These are phyloP conservation scores for Apiospora marii DNA, from an alignment of 2,329 filamentous ascomycete species.

Conservation along the genomic window DNA sequence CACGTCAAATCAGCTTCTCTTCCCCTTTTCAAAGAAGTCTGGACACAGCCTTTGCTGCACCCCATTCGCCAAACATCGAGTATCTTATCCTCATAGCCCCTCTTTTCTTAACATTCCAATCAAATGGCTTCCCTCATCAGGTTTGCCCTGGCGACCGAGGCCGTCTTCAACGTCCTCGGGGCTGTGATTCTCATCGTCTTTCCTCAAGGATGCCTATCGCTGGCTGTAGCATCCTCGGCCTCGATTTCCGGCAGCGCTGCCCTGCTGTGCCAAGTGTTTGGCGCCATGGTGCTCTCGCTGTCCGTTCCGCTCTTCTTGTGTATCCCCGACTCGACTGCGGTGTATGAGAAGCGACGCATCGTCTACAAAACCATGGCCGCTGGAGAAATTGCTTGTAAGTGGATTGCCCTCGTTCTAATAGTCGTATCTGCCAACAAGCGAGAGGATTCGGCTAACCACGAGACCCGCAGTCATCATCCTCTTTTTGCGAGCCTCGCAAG, in stretches of 20 bases:
- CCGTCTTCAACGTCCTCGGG: slow-evolving; percentile 33
- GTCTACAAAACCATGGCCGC: slow-evolving; percentile 34
- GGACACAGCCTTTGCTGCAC: not conserved
- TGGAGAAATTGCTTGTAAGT: slow-evolving; percentile 31
- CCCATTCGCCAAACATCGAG: not conserved
- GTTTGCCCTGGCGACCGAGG: slow-evolving; percentile 32
- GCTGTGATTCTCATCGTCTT: slow-evolving; percentile 31
- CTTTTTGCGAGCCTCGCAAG: slow-evolving; percentile 13
- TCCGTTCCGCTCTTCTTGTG: slow-evolving; percentile 33
- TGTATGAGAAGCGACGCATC: slow-evolving; percentile 31
- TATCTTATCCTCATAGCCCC: not conserved
- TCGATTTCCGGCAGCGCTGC: slow-evolving; percentile 31
- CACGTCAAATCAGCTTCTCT: not conserved
- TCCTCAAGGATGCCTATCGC: slow-evolving; percentile 34
- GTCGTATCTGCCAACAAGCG: not conserved
- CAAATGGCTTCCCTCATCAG: slow-evolving; percentile 30
- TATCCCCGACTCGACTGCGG: slow-evolving; percentile 29
- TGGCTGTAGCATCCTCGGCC: slow-evolving; percentile 25
- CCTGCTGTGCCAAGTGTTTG: slow-evolving; percentile 34
- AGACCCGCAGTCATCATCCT: slow-evolving; percentile 8
- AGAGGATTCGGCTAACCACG: not conserved
- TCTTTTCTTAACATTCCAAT: slow-evolving; percentile 24
- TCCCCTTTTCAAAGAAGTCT: not conserved
- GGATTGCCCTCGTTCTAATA: not conserved
- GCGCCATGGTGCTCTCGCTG: slow-evolving; percentile 33